Base-by-base conservation (phyloP, 2,329 filamentous ascomycete genomes). In the Xylariaceae sp. region DNA sequence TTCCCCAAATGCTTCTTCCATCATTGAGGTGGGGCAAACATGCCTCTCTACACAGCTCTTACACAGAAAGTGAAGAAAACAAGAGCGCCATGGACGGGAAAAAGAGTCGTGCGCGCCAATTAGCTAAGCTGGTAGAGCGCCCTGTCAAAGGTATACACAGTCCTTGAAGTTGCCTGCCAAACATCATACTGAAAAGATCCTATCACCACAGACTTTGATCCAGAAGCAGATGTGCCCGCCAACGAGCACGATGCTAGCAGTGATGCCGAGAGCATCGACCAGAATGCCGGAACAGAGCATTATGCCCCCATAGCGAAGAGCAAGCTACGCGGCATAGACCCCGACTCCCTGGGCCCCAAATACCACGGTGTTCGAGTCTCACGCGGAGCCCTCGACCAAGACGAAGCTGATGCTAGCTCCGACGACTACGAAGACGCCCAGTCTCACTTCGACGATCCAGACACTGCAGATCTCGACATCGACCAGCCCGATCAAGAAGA, bases 301-400 rank as follows among this genome's bases (percentile, higher is more conserved):
- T 97, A 97, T 63, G 78, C 86, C 5, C 6, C 46, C n/a, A 45
- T 52, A 3, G 42, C 42, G 17, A 93, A 91, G 73, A 93, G 86
- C 70, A 92, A 87, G 64, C 72, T 96, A 55, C 82, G 89, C 53
- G 84, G 88, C 61, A 82, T 82, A 47, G 82, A 88, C 25, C 75
- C 77, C 20, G 68, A 84, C 16, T 69, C 79, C 0, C 73, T 96
- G 2, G 92, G 90, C 1, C 83, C 85, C 12, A 79, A 88, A 61
- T 97, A 97, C 66, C 76, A 82, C 51, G 91, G 92, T 10, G 77
- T 86, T 16, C 79, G 80, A 38, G 79, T 96, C 27, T 89, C 83
- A 54, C 79, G 91, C 2, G 69, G 71, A 4, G 77, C 76, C 1
- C 73, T 73, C 10, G 75, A 47, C 62, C 75, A 63, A 59, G 67